These are phyloP conservation scores for Blastobotrys americana DNA, from an alignment of 805 yeast genomes.

Conservation along the genomic window DNA sequence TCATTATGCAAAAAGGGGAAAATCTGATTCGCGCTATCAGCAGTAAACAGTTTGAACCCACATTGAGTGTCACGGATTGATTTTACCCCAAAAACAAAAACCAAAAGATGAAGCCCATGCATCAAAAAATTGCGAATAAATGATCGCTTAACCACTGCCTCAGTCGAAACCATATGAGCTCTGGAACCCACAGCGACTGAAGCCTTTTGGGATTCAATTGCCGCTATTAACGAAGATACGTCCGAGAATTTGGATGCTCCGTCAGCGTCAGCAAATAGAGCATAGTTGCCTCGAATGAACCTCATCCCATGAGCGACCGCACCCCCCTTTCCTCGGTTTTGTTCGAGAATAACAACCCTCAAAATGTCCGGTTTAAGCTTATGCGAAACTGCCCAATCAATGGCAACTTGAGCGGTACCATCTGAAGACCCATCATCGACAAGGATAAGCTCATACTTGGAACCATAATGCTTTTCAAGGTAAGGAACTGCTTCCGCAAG, in stretches of 20 bases:
- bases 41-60: conserved; percentile 89
- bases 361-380: conserved; percentile 52
- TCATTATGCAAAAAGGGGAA: conserved; percentile 94
- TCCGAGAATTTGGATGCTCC: conserved; percentile 87
- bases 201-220: conserved; percentile 35
- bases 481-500: conserved; percentile 38
- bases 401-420: conserved; percentile 65
- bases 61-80: conserved; percentile 91
- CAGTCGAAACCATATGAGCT: conserved; percentile 94
- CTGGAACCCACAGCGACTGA: conserved; percentile 85
- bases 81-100: conserved; percentile 82
- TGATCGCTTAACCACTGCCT: conserved; percentile 92
- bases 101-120: conserved; percentile 85
- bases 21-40: conserved; percentile 52
- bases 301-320: conserved; percentile 93
- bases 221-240: conserved; percentile 42
- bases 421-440: conserved; percentile 92
- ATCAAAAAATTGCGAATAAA: conserved; percentile 81
- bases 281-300: conserved; percentile 61
- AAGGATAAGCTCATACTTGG: conserved; percentile 63
- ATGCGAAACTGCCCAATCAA: conserved; percentile 44
- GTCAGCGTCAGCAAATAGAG: conserved; percentile 94
- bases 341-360: conserved; percentile 59
- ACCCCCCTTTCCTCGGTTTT: conserved; percentile 92
- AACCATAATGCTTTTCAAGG: conserved; percentile 35